phyloP scores from a whole-genome alignment of 2,329 filamentous ascomycete genomes.

The Colletotrichum coccodes region DNA sequence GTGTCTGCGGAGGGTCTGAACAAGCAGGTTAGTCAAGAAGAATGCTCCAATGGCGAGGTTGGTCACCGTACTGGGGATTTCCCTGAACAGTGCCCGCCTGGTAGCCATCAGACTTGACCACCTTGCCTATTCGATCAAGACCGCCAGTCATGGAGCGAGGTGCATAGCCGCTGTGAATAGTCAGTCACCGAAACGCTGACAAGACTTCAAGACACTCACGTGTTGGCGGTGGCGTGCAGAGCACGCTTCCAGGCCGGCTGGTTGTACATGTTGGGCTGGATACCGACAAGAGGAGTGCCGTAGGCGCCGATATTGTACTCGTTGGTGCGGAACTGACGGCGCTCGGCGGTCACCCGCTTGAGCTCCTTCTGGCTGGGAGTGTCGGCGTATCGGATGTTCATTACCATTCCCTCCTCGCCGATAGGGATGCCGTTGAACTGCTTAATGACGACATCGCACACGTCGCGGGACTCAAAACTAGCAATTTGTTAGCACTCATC shows the following conservation, averaged over 20 bases:
- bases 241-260: slow-evolving; percentile 49
- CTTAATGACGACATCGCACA: slow-evolving; percentile 89
- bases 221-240: slow-evolving; percentile 23
- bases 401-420: slow-evolving; percentile 81
- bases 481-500: slow-evolving; percentile 35
- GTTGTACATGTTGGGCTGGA: slow-evolving; percentile 60
- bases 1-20: slow-evolving; percentile 30
- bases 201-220: slow-evolving; percentile 11
- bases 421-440: slow-evolving; percentile 84
- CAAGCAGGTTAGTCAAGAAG: slow-evolving; percentile 44
- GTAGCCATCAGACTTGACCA: slow-evolving; percentile 32
- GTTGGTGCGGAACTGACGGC: slow-evolving; percentile 93
- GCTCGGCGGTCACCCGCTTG: slow-evolving; percentile 95
- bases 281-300: slow-evolving; percentile 69
- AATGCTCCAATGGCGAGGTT: slow-evolving; percentile 27
- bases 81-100: slow-evolving; percentile 33
- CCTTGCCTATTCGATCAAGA: slow-evolving; percentile 31
- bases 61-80: slow-evolving; percentile 33
- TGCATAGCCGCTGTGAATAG: slow-evolving; percentile 14
- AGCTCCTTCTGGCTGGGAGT: slow-evolving; percentile 96
- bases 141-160: slow-evolving; percentile 29
- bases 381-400: slow-evolving; percentile 96
- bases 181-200: neutral
- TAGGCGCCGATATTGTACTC: slow-evolving; percentile 88
- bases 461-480: slow-evolving; percentile 89